Evolutionary conservation across 1,139 yeast species (phyloP).

Genomic region (Meyerozyma elateridarum): DNA sequence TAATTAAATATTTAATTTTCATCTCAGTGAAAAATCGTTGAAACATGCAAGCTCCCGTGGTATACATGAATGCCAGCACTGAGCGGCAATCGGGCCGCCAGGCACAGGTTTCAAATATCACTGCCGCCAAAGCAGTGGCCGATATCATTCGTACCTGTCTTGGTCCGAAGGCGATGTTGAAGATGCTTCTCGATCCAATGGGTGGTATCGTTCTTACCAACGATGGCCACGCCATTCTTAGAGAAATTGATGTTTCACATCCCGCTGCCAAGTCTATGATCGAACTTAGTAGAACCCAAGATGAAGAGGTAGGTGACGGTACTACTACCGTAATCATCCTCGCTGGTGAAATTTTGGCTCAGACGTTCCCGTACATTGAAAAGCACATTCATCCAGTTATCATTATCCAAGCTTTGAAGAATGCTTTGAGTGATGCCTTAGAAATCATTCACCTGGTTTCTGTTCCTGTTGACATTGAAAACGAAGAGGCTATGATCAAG

Average conservation of each 20-base stretch:
- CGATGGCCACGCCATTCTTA: constrained; percentile 92
- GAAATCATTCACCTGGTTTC: constrained; percentile 84
- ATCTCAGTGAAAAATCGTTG: too few relatives aligned
- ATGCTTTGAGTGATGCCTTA: constrained; percentile 86
- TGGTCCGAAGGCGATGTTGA: constrained; percentile 99
- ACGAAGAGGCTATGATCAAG: constrained; percentile 83
- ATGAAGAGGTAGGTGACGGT: constrained; percentile 99
- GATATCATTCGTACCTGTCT: constrained; percentile 96
- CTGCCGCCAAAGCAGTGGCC: constrained; percentile 98
- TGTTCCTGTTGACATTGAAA: constrained; percentile 74
- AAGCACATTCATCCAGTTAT: constrained; percentile 96
- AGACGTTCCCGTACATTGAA: constrained; percentile 88
- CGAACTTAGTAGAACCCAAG: constrained; percentile 94
- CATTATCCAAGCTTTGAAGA: constrained; percentile 89
- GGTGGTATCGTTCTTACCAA: constrained; percentile 97
- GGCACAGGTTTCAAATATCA: constrained; percentile 94
- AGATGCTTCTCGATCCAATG: constrained; percentile 97
- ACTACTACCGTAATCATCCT: constrained; percentile 92
- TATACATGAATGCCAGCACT: constrained; percentile 66
- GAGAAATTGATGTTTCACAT: constrained; percentile 89
- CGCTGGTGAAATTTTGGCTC: constrained; percentile 96
- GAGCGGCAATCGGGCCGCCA: constrained; percentile 96
- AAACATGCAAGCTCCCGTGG: constrained; percentile 48
- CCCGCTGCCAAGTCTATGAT: constrained; percentile 99
- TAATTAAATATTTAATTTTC: too few relatives aligned